Base-by-base conservation (phyloP, 305 asterid species). In the Plantago rigida region DNA sequence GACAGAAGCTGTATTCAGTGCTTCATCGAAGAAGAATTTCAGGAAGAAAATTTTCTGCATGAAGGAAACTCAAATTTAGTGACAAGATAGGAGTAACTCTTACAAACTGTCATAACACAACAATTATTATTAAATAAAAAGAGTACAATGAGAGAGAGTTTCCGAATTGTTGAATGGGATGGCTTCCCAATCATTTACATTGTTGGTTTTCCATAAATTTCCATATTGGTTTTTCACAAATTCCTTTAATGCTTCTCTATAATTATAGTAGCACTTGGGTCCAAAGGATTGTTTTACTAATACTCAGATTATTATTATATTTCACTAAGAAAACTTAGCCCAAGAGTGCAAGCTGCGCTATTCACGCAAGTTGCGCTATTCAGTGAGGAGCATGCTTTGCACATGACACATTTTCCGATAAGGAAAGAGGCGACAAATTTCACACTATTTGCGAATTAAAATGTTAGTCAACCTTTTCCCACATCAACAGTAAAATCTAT, bases 21-120 rank as follows among this genome's bases (percentile, higher is more conserved):
- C 89, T 71, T 87, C 99, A 15, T 87, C 97, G 47, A 83, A 89
- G 71, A 92, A 78, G 86, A 89, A 92, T 75, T 85, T 88, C 86
- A 86, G 62, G 63, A 92, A 77, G 82, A 77, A 81, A 64, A 84
- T 73, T 65, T 95, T 84, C 99, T 92, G 97, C 79, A 80, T 59
- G 71, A 77, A 61, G 52, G 26, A 69, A 72, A 70, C 65, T 63
- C 53, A 42, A 60, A 58, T 31, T 51, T 57, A 12, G 60, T 12
- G 47, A 51, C 13, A 56, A 52, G 60, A 69, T 19, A 47, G 34
- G 54, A 47, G 57, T 29, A 61, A 56, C 41, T 51, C 11, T 19
- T 47, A 50, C 59, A 48, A 47, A 52, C 7, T 51, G 31, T 13
- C 11, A 39, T 11, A 24, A 34, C 13, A 34, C 8, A 34, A 53